Conservation (phyloP, 208 protist species). For the Acanthamoeba castellanii region DNA sequence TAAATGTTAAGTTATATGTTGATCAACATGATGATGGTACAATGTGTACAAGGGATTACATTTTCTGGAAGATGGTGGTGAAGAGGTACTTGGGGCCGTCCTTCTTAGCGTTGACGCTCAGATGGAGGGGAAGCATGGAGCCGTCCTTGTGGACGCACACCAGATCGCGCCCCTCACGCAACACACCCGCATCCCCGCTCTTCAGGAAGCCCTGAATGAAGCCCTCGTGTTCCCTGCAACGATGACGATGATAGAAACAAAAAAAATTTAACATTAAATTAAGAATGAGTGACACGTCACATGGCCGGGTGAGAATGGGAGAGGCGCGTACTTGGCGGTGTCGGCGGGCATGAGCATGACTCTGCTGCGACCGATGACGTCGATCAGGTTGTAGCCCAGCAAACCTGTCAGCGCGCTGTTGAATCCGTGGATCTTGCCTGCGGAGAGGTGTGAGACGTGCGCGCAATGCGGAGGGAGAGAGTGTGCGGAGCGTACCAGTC, state of each 20-base stretch:
- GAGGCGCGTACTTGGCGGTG: not conserved
- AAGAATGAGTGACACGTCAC: not conserved
- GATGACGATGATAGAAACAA: too few relatives aligned
- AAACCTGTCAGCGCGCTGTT: slow-evolving; percentile 1
- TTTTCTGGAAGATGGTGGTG: slow-evolving; percentile 52
- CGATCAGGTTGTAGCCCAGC: slow-evolving; percentile 17
- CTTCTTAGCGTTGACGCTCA: slow-evolving; percentile 43
- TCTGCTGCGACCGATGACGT: slow-evolving; percentile 54
- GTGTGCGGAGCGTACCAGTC: not conserved
- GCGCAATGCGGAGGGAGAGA: not conserved
- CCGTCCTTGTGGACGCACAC: slow-evolving; percentile 63
- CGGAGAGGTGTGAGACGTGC: not conserved
- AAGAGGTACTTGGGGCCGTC: slow-evolving; percentile 54
- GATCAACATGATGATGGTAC: too few relatives aligned
- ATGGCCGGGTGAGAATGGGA: not conserved
- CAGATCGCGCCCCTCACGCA: not conserved
- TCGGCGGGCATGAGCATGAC: slow-evolving; percentile 12
- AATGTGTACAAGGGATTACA: not conserved
- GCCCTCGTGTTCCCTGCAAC: not conserved
- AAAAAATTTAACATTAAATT: not conserved
- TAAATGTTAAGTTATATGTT: too few relatives aligned
- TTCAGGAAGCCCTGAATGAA: slow-evolving; percentile 33
- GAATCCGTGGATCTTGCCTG: slow-evolving; percentile 61
- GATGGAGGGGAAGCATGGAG: slow-evolving; percentile 44
- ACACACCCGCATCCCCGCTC: not conserved